Evolutionary conservation across 176 grass and related monocot genomes (phyloP), one percentile per base, ranked within the genome.

Genomic region (Hordeum marinum): DNA sequence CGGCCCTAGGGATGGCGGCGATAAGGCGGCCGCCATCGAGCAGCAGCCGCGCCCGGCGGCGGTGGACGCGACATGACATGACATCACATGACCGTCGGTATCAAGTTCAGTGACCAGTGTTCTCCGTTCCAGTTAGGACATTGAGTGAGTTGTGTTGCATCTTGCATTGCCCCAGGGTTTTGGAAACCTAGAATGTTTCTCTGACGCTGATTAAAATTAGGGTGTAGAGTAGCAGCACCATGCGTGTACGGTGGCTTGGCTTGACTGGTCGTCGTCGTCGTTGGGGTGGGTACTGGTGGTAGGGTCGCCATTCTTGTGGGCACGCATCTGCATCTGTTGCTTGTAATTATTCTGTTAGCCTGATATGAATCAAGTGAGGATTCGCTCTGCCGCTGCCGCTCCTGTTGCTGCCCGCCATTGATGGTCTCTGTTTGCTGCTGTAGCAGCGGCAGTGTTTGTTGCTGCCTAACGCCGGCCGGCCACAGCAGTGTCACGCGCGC

Each of bases 281-380:
- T 57, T 77, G 8, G n/a, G 50, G 21, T 29, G 29, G 29, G 29
- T 29, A 29, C 29, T 29, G 82, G 55, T 67, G 85, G 48, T 52
- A 52, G 82, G 87, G 88, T 83, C 25, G 71, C 71, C 66, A 85
- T 85, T 90, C 76, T 82, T 83, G 90, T 85, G 94, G 94, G 90
- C 85, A 25, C 48, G 43, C 64, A 68, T 36, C 50, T 52, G 50
- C 50, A 85, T 89, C 85, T 81, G 48, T 55, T 87, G 89, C 84
- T 78, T 97, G 92, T 97, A 94, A 97, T 87, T 97, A 97, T 88
- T 87, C 81, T 83, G 90, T 80, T 80, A 87, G 83, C 42, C 83
- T 72, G 43, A 78, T 80, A 86, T 15, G 54, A 57, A 67, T 86
- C 69, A 29, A 76, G 76, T 75, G 80, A 86, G 85, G 83, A 80